Conservation (phyloP, 257 asterid species). For the Rhazya stricta region DNA sequence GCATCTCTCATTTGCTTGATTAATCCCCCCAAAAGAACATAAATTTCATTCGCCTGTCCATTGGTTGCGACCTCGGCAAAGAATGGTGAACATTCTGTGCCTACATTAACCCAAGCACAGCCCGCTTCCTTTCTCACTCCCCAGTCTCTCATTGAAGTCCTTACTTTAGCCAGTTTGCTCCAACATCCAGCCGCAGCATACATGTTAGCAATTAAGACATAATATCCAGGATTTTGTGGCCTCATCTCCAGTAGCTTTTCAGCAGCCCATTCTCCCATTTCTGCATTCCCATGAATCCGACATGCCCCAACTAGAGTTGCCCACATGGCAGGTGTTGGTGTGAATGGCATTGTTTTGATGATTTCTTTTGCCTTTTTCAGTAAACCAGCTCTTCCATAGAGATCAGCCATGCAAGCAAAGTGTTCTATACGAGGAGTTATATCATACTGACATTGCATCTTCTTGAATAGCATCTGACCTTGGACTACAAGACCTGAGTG, state of each 20-base stretch:
- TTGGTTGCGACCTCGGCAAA: conserved; percentile 57
- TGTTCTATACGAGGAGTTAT: conserved; percentile 63
- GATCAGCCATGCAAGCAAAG: conserved; percentile 80
- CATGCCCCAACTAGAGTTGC: conserved; percentile 91
- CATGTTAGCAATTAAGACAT: conserved; percentile 80
- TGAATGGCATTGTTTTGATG: conserved; percentile 50
- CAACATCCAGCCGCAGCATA: conserved; percentile 78
- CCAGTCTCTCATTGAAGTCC: conserved; percentile 66
- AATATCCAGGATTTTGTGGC: conserved; percentile 67
- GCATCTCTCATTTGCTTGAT: conserved; percentile 55
- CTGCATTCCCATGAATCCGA: conserved; percentile 54
- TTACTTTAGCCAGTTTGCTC: conserved; percentile 60
- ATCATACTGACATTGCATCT: conserved; percentile 52
- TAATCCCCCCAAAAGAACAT: conserved; percentile 42
- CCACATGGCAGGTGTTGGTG: conserved; percentile 75
- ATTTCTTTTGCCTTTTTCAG: conserved; percentile 53
- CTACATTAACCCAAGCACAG: conserved; percentile 72
- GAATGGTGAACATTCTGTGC: conserved; percentile 59
- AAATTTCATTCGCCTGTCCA: conserved; percentile 41
- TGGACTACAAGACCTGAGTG: conserved; percentile 75
- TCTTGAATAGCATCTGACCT: conserved; percentile 53
- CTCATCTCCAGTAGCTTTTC: conserved; percentile 59
- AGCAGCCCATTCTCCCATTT: conserved; percentile 90
- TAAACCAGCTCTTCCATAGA: conserved; percentile 77
- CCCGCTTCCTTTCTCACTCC: conserved; percentile 84